Evolutionary conservation across 345 rosid species (phyloP).

Genomic region (Pugionium cornutum): DNA sequence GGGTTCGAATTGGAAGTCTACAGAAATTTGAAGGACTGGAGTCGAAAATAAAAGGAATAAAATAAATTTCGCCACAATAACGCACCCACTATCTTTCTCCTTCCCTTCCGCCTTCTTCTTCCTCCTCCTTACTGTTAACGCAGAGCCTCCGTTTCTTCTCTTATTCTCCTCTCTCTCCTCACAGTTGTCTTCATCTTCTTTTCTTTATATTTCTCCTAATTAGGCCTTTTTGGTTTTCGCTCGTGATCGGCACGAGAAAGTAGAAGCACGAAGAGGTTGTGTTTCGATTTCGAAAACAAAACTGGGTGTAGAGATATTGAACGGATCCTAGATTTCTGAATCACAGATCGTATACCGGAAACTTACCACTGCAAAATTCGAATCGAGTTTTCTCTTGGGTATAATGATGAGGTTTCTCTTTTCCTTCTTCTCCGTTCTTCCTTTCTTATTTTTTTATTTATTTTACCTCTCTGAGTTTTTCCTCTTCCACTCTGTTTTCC

Average conservation of each 20-base stretch:
- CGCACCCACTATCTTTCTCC: conserved; percentile 42
- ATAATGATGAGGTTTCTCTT: conserved; percentile 46
- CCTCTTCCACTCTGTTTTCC: background rate
- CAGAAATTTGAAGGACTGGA: background rate
- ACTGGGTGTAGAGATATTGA: background rate
- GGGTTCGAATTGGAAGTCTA: conserved; percentile 4
- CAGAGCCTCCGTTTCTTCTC: conserved; percentile 35
- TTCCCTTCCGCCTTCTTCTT: conserved; percentile 26
- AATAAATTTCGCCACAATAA: conserved; percentile 34
- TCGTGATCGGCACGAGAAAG: conserved; percentile 17
- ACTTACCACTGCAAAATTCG: conserved; percentile 17
- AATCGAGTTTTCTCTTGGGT: conserved; percentile 32
- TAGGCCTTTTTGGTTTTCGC: conserved; percentile 5
- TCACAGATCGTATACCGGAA: conserved; percentile 33
- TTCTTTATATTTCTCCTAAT: background rate
- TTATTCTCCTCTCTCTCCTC: background rate
- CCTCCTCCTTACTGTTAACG: conserved; percentile 35
- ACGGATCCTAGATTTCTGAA: conserved; percentile 24
- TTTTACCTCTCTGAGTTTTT: conserved; percentile 6
- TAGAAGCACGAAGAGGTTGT: conserved; percentile 16
- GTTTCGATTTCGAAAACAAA: background rate
- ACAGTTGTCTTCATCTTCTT: background rate
- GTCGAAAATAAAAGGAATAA: conserved; percentile 27
- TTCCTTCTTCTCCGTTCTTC: conserved; percentile 23
- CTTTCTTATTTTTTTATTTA: too few species aligned